phyloP scores from a whole-genome alignment of 1,139 yeast genomes.

The Suhomyces coccinellae region DNA sequence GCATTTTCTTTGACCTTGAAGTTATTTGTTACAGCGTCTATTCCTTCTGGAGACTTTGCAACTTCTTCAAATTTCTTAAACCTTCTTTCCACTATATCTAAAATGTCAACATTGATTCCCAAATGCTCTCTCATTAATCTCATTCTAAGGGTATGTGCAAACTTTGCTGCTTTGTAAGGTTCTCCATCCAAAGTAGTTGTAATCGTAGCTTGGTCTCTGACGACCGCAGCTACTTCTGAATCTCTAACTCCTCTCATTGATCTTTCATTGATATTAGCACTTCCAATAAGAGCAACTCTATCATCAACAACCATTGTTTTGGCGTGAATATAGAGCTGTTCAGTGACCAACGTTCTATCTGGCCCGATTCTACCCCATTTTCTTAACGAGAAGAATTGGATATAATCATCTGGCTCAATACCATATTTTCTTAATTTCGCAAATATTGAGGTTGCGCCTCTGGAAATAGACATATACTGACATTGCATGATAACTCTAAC shows the following conservation, averaged over 20 bases:
- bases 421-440: slow-evolving; percentile 77
- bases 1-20: slow-evolving; percentile 35
- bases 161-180: slow-evolving; percentile 77
- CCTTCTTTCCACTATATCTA: slow-evolving; percentile 81
- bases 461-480: slow-evolving; percentile 88
- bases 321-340: slow-evolving; percentile 92
- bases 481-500: slow-evolving; percentile 96
- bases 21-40: slow-evolving; percentile 43
- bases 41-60: slow-evolving; percentile 49
- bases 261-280: slow-evolving; percentile 94
- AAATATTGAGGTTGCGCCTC: slow-evolving; percentile 89
- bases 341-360: slow-evolving; percentile 72
- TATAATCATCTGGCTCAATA: slow-evolving; percentile 86
- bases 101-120: slow-evolving; percentile 86
- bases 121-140: slow-evolving; percentile 95
- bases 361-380: slow-evolving; percentile 96
- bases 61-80: slow-evolving; percentile 59
- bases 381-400: slow-evolving; percentile 86
- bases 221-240: slow-evolving; percentile 87
- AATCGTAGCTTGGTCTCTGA: slow-evolving; percentile 79
- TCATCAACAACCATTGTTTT: slow-evolving; percentile 94
- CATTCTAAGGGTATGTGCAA: slow-evolving; percentile 86
- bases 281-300: slow-evolving; percentile 87
- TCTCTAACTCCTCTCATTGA: slow-evolving; percentile 93
- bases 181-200: slow-evolving; percentile 79